These are phyloP conservation scores for Pseudogymnoascus sp. DNA, from an alignment of 2,329 filamentous ascomycete genomes.

Conservation along the genomic window DNA sequence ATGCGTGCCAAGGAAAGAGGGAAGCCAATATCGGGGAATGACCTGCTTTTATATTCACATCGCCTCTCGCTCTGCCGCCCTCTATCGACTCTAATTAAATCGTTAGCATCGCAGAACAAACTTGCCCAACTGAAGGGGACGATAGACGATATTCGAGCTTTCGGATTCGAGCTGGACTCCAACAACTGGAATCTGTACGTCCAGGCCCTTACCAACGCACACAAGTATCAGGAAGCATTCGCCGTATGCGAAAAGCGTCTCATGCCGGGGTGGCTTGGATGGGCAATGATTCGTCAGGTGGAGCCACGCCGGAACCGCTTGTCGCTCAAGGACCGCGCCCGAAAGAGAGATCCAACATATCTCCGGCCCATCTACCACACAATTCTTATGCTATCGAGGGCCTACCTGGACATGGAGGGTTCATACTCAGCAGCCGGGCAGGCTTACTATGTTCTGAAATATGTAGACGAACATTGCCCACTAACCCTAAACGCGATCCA, in stretches of 20 bases:
- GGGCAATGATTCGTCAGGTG: slow-evolving; percentile 34
- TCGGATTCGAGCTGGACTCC: slow-evolving; percentile 67
- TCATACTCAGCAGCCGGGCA: slow-evolving; percentile 21
- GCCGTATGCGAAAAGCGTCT: slow-evolving; percentile 65
- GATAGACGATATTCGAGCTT: slow-evolving; percentile 40
- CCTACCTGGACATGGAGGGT: slow-evolving; percentile 22
- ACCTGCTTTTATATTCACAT: slow-evolving; percentile 24
- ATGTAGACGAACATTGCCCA: slow-evolving; percentile 23
- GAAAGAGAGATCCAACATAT: slow-evolving; percentile 18
- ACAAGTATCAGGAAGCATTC: slow-evolving; percentile 60
- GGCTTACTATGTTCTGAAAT: slow-evolving; percentile 18
- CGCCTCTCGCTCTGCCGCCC: slow-evolving; percentile 34
- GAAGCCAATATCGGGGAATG: slow-evolving; percentile 20
- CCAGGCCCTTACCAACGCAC: slow-evolving; percentile 53
- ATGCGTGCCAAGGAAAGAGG: slow-evolving; percentile 40
- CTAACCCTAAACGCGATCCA: slow-evolving; percentile 23
- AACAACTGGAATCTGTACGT: slow-evolving; percentile 76
- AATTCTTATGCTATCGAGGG: slow-evolving; percentile 23
- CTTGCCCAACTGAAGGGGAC: slow-evolving; percentile 41
- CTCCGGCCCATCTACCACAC: slow-evolving; percentile 24
- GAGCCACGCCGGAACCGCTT: slow-evolving; percentile 21
- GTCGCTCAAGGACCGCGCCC: slow-evolving; percentile 18
- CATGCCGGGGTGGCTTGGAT: slow-evolving; percentile 72
- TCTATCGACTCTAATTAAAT: slow-evolving; percentile 40
- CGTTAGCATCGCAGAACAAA: slow-evolving; percentile 44